These are phyloP conservation scores for Blechomonas ayalai DNA, from an alignment of 208 protist species.

Conservation along the genomic window DNA sequence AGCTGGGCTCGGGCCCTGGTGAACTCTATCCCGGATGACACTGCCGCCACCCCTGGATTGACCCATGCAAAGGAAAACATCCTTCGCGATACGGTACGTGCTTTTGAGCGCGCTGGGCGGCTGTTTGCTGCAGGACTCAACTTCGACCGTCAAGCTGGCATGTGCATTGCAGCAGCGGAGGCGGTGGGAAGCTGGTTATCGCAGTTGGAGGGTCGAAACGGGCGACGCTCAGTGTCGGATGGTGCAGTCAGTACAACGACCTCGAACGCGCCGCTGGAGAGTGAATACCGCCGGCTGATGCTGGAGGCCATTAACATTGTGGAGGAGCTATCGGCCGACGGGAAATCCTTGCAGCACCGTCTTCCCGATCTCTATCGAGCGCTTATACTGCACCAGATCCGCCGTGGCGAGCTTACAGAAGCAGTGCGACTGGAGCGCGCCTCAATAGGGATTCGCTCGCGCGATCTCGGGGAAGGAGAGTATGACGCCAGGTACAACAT, in stretches of 20 bases:
- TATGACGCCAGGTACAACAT: constrained; percentile 45
- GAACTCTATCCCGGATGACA: constrained; percentile 2
- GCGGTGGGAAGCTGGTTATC: no score
- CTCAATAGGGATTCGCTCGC: constrained; percentile 2
- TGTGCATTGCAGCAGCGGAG: no score
- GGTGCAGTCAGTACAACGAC: no score
- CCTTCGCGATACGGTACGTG: constrained; percentile 15
- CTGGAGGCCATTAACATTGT: constrained; percentile 24
- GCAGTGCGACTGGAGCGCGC: constrained; percentile 19
- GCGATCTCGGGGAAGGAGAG: constrained; percentile 8
- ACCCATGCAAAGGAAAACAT: constrained; percentile 21
- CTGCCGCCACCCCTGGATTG: constrained; percentile 10
- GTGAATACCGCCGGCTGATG: constrained; percentile 3
- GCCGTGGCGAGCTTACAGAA: constrained; percentile 22
- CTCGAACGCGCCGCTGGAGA: constrained; percentile 2
- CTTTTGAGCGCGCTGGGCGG: constrained; percentile 20
- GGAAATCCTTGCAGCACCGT: constrained; percentile 23
- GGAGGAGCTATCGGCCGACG: constrained; percentile 36
- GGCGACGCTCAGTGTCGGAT: no score
- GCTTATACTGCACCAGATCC: constrained; percentile 35
- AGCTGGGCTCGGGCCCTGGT: constrained; percentile 20
- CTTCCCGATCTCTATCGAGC: constrained; percentile 59
- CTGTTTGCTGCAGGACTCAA: no score
- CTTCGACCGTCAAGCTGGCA: no score
- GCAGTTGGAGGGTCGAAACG: no score